Evolutionary conservation across 495 filamentous ascomycete species (phyloP).

Genomic region (Hypomontagnella monticulosa): DNA sequence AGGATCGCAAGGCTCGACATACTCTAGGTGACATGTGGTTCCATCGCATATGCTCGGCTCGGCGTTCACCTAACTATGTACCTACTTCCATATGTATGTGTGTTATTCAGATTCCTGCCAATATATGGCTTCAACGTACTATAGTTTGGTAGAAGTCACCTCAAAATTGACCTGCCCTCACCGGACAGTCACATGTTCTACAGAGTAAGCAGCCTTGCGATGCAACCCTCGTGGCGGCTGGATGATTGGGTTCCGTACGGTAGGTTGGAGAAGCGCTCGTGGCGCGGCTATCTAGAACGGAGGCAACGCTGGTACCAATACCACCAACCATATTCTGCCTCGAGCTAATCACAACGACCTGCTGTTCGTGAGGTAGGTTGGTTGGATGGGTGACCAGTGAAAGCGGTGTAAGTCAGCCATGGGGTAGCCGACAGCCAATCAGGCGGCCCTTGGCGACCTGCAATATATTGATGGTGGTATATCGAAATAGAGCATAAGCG

Average conservation of each 20-base stretch:
- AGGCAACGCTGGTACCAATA: slow-evolving; percentile 26
- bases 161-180: neutral
- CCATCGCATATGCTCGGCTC: slow-evolving; percentile 7
- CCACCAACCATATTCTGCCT: slow-evolving; percentile 11
- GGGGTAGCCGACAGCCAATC: slow-evolving; percentile 13
- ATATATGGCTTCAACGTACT: neutral
- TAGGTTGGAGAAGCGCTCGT: neutral
- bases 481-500: slow-evolving; percentile 36
- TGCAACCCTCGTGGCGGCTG: slow-evolving; percentile 5
- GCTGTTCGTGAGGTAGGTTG: slow-evolving; percentile 4
- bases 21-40: slow-evolving; percentile 14
- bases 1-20: neutral
- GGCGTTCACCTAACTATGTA: neutral
- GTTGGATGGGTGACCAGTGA: slow-evolving; percentile 7
- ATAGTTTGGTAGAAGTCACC: neutral
- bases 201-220: slow-evolving; percentile 31
- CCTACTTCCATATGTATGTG: neutral
- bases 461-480: slow-evolving; percentile 23
- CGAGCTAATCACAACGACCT: slow-evolving; percentile 4
- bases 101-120: neutral
- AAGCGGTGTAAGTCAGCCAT: slow-evolving; percentile 24
- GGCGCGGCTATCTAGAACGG: slow-evolving; percentile 17
- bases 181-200: neutral
- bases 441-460: neutral
- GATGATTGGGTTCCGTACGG: slow-evolving; percentile 15